phyloP scores from a whole-genome alignment of 805 yeast species.

The Hanseniaspora nectarophila region DNA sequence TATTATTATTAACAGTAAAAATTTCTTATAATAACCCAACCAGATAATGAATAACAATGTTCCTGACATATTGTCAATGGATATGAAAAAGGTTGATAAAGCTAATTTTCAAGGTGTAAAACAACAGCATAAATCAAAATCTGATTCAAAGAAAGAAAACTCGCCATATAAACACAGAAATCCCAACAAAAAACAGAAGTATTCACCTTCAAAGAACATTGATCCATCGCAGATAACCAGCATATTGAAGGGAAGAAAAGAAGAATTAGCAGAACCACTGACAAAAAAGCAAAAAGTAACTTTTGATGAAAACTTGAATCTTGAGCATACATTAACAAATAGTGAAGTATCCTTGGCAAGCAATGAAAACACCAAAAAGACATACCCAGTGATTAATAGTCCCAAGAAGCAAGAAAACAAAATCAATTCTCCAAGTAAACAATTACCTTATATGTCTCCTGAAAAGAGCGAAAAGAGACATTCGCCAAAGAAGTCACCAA shows the following conservation, averaged over 20 bases:
- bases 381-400: neutral
- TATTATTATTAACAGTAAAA: too few species aligned
- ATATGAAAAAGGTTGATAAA: neutral
- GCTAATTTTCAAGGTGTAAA: neutral
- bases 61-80: neutral
- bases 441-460: neutral
- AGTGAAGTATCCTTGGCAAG: constrained; percentile 3
- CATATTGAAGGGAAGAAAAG: neutral
- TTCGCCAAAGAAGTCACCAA: neutral
- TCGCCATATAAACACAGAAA: neutral
- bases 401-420: neutral
- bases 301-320: constrained; percentile 10
- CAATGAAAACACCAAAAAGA: neutral
- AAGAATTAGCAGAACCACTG: neutral
- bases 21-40: too few species aligned
- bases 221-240: neutral
- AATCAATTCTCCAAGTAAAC: neutral
- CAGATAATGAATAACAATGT: neutral
- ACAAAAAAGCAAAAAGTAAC: neutral
- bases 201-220: neutral
- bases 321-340: constrained; percentile 1
- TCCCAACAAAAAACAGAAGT: neutral
- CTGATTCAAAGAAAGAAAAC: neutral
- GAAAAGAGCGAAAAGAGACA: neutral
- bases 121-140: neutral